Evolutionary conservation across 2,329 filamentous ascomycete genomes (phyloP).

Genomic region (Penicillium griseofulvum): DNA sequence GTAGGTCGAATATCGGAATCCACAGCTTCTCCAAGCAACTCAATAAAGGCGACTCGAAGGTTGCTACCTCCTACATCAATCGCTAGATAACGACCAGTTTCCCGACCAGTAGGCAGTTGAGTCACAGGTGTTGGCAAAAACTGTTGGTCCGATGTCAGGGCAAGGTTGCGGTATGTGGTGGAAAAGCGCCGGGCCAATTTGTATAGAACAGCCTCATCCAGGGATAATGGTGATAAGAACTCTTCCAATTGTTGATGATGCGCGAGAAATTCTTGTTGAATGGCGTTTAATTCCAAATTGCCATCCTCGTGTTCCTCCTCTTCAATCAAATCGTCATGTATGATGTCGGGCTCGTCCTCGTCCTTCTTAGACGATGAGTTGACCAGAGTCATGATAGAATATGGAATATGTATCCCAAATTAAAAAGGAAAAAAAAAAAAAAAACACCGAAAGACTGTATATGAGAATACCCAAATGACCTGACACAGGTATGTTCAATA

Average conservation of each 20-base stretch:
- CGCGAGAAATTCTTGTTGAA: conserved; percentile 29
- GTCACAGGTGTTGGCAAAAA: conserved; percentile 50
- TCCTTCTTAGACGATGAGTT: conserved; percentile 24
- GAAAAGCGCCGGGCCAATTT: conserved; percentile 48
- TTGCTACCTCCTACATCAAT: conserved; percentile 60
- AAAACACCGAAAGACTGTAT: neutral
- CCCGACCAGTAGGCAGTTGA: conserved; percentile 49
- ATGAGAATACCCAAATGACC: neutral
- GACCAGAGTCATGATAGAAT: conserved; percentile 25
- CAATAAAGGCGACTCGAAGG: conserved; percentile 56
- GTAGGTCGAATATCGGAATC: conserved; percentile 35
- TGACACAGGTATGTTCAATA: conserved; percentile 12
- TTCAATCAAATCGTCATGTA: conserved; percentile 31
- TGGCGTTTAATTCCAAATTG: conserved; percentile 28
- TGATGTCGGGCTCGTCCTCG: conserved; percentile 28
- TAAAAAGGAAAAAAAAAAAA: neutral
- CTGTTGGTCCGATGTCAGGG: conserved; percentile 46
- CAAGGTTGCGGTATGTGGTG: conserved; percentile 44
- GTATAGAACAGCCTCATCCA: conserved; percentile 46
- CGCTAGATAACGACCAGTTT: conserved; percentile 55
- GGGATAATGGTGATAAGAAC: conserved; percentile 41
- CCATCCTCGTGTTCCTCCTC: conserved; percentile 38
- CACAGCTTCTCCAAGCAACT: conserved; percentile 47
- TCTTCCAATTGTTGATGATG: conserved; percentile 38
- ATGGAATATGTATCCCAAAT: neutral